Percentiles rank a stretch among this genome's conserved stretches.
phyloP scores from a whole-genome alignment of 257 asterid species.

The Cynanchum wilfordii region DNA sequence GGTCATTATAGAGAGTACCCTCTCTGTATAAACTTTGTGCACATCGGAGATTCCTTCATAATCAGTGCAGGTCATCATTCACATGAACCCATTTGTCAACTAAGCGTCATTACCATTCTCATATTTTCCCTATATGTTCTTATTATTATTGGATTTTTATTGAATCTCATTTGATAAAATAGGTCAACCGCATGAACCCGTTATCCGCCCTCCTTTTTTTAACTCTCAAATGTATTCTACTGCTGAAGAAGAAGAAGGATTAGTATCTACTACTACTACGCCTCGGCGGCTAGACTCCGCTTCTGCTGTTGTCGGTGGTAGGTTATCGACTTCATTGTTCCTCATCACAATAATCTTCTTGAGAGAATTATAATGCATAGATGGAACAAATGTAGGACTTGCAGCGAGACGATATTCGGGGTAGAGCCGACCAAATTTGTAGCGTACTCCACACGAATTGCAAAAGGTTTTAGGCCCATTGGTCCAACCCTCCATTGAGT shows the following conservation, averaged over 20 bases:
- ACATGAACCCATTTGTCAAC: too few species aligned
- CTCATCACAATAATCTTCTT: conserved; percentile 59
- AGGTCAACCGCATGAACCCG: too few species aligned
- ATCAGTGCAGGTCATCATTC: too few species aligned
- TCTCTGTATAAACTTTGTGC: too few species aligned
- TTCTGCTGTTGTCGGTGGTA: background rate
- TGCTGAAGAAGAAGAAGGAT: conserved; percentile 7
- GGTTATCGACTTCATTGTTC: conserved; percentile 11
- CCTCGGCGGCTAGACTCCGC: conserved; percentile 20
- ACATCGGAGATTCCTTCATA: too few species aligned
- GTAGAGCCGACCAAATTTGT: conserved; percentile 52
- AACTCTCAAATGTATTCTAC: conserved; percentile 15
- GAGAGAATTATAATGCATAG: conserved; percentile 53
- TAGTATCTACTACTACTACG: conserved; percentile 15
- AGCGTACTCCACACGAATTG: conserved; percentile 57
- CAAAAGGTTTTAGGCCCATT: conserved; percentile 56
- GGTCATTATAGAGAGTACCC: too few species aligned
- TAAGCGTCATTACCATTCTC: too few species aligned
- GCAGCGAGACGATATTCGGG: conserved; percentile 61
- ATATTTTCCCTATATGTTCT: too few species aligned
- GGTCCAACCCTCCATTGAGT: conserved; percentile 68
- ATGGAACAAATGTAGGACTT: conserved; percentile 50
- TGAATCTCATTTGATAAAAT: too few species aligned
- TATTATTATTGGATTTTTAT: too few species aligned
- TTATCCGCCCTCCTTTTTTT: conserved; percentile 10